Conservation (phyloP, 352 stramenopile genomes). For the Globisporangium cylindrosporum region DNA sequence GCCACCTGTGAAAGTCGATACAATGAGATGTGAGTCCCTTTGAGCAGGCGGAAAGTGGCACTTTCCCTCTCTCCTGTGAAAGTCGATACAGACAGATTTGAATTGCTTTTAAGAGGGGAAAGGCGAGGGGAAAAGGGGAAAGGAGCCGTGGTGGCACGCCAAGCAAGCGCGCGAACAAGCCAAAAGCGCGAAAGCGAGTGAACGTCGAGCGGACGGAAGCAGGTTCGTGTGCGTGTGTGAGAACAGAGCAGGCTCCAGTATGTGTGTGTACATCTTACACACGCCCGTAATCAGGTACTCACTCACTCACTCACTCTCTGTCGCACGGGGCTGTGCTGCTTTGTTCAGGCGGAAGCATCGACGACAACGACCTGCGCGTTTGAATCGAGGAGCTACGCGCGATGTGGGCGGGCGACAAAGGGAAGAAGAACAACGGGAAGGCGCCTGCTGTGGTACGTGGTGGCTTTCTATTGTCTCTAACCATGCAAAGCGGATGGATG, state of each 20-base stretch:
- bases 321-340: background rate
- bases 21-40: background rate
- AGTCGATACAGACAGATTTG: background rate
- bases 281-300: background rate
- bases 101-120: background rate
- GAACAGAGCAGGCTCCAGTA: background rate
- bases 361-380: conserved; percentile 1
- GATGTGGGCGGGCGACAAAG: conserved; percentile 19
- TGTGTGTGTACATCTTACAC: background rate
- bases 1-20: background rate
- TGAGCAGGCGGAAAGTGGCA: background rate
- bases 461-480: background rate
- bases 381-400: conserved; percentile 2
- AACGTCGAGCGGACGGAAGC: background rate
- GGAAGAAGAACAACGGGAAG: conserved; percentile 15
- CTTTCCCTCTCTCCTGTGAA: background rate
- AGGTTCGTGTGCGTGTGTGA: background rate
- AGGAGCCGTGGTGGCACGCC: background rate
- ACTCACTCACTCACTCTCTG: background rate
- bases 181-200: conserved; percentile 1
- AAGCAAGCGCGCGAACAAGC: conserved; percentile 8
- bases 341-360: background rate
- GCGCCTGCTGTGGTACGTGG: conserved; percentile 6
- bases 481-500: background rate
- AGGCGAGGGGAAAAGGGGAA: background rate